Base-by-base conservation (phyloP, 2,329 filamentous ascomycete genomes). In the Dissoconium aciculare region DNA sequence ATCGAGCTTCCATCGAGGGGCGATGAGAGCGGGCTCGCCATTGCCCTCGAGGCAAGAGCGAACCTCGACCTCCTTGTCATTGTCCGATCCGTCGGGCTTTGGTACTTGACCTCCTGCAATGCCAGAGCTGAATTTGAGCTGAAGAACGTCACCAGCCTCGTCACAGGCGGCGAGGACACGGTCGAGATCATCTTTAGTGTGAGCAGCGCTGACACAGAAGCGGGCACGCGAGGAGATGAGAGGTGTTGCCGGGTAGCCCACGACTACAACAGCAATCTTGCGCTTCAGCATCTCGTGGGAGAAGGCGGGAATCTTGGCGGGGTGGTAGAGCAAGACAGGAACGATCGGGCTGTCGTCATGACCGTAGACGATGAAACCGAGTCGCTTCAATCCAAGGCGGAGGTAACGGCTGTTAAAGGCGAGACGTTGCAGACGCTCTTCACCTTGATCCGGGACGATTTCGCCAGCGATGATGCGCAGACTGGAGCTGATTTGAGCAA, bases 331-430 rank as follows among this genome's bases (percentile, higher is more conserved):
- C 50, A 93, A 71, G 43, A 98, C 58, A 32, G 89, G 89, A 45
- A 98, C 84, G 46, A 98, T 95, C 34, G 89, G 89, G 4, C 85
- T 94, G 60, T 98, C 89, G 52, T 98, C 89, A 55, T 95, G 85
- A 38, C 89, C 89, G 53, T 91, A 94, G 32, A 94, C 78, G 52
- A 98, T 98, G 61, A 84, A 87, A 29, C 89, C 89, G 31, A 98
- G 75, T 45, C 89, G 81, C 68, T 98, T 98, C 49, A 98, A 71
- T 43, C 89, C 89, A 15, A 98, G 74, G 36, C 89, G 82, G n/a
- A 98, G 80, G 55, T 98, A 98, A 27, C 89, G 77, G 13, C 85
- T 94, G 68, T 98, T 98, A 69, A 95, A 98, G 29, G 87, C 85
- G 44, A 98, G 79, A 45, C 89, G 78, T 60, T 94, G 85, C 26